These are phyloP conservation scores for Hypoxylon sp. DNA, from an alignment of 2,329 filamentous ascomycete species.

Conservation along the genomic window DNA sequence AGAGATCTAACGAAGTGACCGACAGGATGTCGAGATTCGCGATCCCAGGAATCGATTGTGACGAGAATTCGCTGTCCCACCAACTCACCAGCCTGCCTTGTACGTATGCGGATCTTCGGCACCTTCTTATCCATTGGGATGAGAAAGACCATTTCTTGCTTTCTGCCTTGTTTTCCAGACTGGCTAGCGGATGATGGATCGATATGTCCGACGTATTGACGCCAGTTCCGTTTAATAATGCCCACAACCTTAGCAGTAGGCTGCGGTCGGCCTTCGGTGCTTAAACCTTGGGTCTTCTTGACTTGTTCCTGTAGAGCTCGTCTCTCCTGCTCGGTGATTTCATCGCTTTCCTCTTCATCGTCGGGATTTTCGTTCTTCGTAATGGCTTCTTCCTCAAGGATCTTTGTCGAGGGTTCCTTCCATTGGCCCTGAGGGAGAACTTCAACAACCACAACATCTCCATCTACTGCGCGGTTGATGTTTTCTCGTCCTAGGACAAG, in stretches of 20 bases:
- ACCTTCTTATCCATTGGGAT: slow-evolving; percentile 98
- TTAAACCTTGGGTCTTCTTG: slow-evolving; percentile 83
- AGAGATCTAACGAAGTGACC: slow-evolving; percentile 95
- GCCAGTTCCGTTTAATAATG: slow-evolving; percentile 94
- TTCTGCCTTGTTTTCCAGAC: slow-evolving; percentile 79
- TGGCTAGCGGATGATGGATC: slow-evolving; percentile 86
- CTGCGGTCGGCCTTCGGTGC: slow-evolving; percentile 81
- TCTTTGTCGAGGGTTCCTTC: slow-evolving; percentile 95
- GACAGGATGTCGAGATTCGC: slow-evolving; percentile 90
- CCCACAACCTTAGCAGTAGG: slow-evolving; percentile 94
- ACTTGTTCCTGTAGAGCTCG: slow-evolving; percentile 92
- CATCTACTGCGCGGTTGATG: slow-evolving; percentile 93
- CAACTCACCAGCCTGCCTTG: slow-evolving; percentile 88
- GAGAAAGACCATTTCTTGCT: slow-evolving; percentile 93
- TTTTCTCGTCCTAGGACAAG: slow-evolving; percentile 93
- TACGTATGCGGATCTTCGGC: slow-evolving; percentile 93
- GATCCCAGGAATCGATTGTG: slow-evolving; percentile 94
- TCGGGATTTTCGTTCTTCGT: slow-evolving; percentile 96
- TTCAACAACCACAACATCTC: slow-evolving; percentile 93
- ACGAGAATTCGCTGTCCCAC: slow-evolving; percentile 92
- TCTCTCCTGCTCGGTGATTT: slow-evolving; percentile 91
- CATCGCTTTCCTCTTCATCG: slow-evolving; percentile 77
- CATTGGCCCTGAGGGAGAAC: slow-evolving; percentile 94
- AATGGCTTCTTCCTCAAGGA: slow-evolving; percentile 92
- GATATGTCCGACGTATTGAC: slow-evolving; percentile 96